These are phyloP conservation scores for Leishmania tarentolae DNA, from an alignment of 208 protist species.

Conservation along the genomic window DNA sequence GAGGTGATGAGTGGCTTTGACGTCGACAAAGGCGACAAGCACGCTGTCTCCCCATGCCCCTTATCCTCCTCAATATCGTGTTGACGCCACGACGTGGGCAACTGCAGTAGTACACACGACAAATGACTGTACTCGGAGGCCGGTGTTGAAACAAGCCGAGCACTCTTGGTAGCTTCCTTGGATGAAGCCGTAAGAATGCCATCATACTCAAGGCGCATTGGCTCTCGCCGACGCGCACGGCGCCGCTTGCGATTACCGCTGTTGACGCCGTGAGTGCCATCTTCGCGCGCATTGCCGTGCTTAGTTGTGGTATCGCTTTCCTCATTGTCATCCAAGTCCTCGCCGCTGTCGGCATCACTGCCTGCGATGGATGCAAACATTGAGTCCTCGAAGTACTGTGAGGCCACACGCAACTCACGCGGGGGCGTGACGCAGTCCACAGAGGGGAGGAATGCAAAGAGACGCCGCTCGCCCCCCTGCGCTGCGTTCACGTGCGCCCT, in stretches of 20 bases:
- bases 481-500: not conserved
- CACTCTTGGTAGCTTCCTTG: not conserved
- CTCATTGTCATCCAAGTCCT: not conserved
- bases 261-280: not conserved
- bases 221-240: constrained; percentile 17
- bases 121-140: constrained; percentile 21
- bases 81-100: constrained; percentile 19
- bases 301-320: not conserved
- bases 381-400: constrained; percentile 28
- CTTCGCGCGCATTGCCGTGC: not conserved
- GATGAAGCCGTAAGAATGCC: not conserved
- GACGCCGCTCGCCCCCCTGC: constrained; percentile 16
- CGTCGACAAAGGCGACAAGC: not conserved
- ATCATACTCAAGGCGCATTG: constrained; percentile 31
- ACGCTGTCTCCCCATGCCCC: not conserved
- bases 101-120: constrained; percentile 22
- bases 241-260: constrained; percentile 4
- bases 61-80: not conserved
- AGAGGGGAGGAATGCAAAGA: constrained; percentile 34
- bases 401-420: constrained; percentile 19
- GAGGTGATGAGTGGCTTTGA: not conserved
- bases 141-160: constrained; percentile 21
- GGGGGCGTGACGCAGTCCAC: constrained; percentile 27
- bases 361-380: not conserved
- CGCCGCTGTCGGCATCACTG: constrained; percentile 14